phyloP scores from a whole-genome alignment of 176 grass and related monocot genomes.

The Metroxylon sagu region DNA sequence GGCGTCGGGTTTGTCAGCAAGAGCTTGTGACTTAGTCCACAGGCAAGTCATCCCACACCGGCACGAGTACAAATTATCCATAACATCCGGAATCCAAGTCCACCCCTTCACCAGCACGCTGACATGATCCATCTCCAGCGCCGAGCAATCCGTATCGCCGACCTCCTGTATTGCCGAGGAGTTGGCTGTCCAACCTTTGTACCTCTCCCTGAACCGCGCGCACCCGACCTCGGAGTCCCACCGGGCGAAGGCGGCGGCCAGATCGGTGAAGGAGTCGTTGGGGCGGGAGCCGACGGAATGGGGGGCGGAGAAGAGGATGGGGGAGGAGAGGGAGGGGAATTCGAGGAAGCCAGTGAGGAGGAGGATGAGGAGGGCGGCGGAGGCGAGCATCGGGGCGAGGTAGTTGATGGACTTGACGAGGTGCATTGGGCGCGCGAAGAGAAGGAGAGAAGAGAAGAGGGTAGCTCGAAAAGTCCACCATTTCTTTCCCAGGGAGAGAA shows the following conservation, averaged over 20 bases:
- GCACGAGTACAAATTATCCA: slow-evolving; percentile 74
- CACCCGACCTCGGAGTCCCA: slow-evolving; percentile 72
- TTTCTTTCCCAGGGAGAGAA: no score
- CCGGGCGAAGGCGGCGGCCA: slow-evolving; percentile 39
- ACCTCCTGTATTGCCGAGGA: slow-evolving; percentile 14
- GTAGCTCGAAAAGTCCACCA: no score
- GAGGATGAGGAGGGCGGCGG: slow-evolving; percentile 31
- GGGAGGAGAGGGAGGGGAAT: slow-evolving; percentile 28
- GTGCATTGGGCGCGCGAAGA: slow-evolving; percentile 22
- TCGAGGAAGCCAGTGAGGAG: slow-evolving; percentile 32
- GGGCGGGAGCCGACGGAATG: slow-evolving; percentile 42
- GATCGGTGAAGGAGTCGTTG: slow-evolving; percentile 32
- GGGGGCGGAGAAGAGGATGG: slow-evolving; percentile 14
- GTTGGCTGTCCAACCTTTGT: slow-evolving; percentile 26
- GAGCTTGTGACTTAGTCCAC: slow-evolving; percentile 65
- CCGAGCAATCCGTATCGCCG: slow-evolving; percentile 15
- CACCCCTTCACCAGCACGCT: slow-evolving; percentile 73
- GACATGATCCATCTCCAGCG: slow-evolving; percentile 36
- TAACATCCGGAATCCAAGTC: slow-evolving; percentile 88
- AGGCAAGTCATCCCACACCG: slow-evolving; percentile 64
- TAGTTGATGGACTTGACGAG: slow-evolving; percentile 58
- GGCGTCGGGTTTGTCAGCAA: slow-evolving; percentile 59
- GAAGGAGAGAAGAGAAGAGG: not conserved
- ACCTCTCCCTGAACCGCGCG: slow-evolving; percentile 45
- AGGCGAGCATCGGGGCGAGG: slow-evolving; percentile 59